These are phyloP conservation scores for Paramarasmius palmivorus DNA, from an alignment of 1,284 basidiomycete species.

Conservation along the genomic window DNA sequence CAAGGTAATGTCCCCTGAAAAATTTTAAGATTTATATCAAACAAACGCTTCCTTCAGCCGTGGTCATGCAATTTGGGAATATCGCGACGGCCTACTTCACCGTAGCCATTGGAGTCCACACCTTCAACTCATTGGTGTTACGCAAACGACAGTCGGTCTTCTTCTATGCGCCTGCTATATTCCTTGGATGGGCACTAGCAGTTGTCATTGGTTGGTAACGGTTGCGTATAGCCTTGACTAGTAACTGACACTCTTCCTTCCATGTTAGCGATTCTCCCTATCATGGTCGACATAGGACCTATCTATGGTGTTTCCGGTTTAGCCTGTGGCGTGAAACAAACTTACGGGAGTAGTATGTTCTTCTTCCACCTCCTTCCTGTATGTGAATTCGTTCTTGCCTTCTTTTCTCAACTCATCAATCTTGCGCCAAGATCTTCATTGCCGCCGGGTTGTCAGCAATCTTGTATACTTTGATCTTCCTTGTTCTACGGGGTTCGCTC, in stretches of 20 bases:
- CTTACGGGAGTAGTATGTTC: constrained; percentile 44
- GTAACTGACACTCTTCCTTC: constrained; percentile 3
- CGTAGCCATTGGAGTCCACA: constrained; percentile 63
- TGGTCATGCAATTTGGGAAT: constrained; percentile 62
- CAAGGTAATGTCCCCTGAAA: constrained; percentile 46
- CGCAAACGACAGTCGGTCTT: constrained; percentile 50
- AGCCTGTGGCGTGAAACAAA: constrained; percentile 49
- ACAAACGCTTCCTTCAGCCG: constrained; percentile 30
- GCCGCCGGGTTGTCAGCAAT: constrained; percentile 51
- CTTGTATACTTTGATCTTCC: constrained; percentile 59
- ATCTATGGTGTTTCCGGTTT: constrained; percentile 55
- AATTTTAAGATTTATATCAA: not conserved
- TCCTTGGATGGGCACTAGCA: constrained; percentile 56
- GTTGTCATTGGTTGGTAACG: constrained; percentile 45
- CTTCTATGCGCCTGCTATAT: constrained; percentile 42
- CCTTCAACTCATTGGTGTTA: constrained; percentile 64
- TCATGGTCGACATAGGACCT: constrained; percentile 29
- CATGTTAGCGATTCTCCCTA: constrained; percentile 42
- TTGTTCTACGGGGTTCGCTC: constrained; percentile 55
- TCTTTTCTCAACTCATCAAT: constrained; percentile 7
- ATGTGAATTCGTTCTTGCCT: constrained; percentile 19
- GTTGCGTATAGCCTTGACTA: constrained; percentile 5
- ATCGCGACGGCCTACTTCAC: constrained; percentile 66
- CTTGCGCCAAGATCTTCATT: constrained; percentile 50
- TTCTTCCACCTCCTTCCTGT: constrained; percentile 64